Conservation (phyloP, 192 early-diverging fungal species). For the Umbelopsis vinacea region DNA sequence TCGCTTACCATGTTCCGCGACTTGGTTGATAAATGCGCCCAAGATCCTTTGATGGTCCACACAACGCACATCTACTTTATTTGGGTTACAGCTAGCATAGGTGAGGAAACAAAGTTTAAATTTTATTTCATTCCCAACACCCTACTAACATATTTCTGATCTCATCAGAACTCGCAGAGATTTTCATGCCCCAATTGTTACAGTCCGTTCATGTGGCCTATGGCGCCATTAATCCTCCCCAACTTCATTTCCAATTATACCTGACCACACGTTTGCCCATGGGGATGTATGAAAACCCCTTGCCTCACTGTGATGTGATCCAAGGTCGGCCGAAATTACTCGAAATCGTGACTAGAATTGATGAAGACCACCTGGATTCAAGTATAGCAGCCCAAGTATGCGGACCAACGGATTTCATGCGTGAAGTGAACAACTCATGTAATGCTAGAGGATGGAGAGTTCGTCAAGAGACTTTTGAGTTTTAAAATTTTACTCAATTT, state of each 20-base stretch:
- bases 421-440: slow-evolving; percentile 35
- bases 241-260: neutral
- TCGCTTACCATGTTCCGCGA: slow-evolving; percentile 42
- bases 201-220: neutral
- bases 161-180: slow-evolving; percentile 14
- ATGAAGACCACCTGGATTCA: neutral
- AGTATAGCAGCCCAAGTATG: slow-evolving; percentile 39
- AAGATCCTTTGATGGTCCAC: slow-evolving; percentile 21
- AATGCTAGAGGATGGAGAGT: slow-evolving; percentile 27
- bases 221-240: neutral
- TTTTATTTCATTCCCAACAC: too few species aligned
- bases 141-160: neutral
- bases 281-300: slow-evolving; percentile 27
- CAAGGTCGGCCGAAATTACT: neutral
- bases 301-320: neutral
- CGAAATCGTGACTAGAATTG: neutral
- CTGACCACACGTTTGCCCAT: slow-evolving; percentile 16
- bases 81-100: slow-evolving; percentile 38
- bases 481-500: slow-evolving; percentile 21
- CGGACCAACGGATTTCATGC: slow-evolving; percentile 39
- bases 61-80: slow-evolving; percentile 43
- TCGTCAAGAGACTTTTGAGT: slow-evolving; percentile 49
- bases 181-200: slow-evolving; percentile 23
- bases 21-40: slow-evolving; percentile 35
- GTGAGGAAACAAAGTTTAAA: slow-evolving; percentile 11